Evolutionary conservation across 2,329 filamentous ascomycete genomes (phyloP).

Genomic region (Aspergillus floridensis): DNA sequence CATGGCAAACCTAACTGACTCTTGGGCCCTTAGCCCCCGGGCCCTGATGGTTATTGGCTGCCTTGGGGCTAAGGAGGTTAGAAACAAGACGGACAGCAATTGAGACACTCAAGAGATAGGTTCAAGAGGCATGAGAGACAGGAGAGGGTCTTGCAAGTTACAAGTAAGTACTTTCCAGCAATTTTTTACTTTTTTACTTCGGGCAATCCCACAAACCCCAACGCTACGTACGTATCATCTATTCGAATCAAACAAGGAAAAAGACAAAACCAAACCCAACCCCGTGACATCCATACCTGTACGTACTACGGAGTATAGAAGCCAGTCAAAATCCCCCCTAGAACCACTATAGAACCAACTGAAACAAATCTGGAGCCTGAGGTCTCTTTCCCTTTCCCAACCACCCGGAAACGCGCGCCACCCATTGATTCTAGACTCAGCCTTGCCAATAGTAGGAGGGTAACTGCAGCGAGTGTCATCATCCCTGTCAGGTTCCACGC

Average conservation of each 20-base stretch:
- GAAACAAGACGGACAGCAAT: neutral
- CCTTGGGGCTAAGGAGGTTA: neutral
- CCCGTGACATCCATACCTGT: no score
- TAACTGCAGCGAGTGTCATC: conserved; percentile 1
- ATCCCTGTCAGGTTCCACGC: conserved; percentile 11
- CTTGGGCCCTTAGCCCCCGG: neutral
- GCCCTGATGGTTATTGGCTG: neutral
- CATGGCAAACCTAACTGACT: conserved; percentile 10
- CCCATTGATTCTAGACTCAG: conserved; percentile 11
- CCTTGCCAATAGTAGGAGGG: conserved; percentile 1
- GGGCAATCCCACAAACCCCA: neutral
- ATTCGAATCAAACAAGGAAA: no score
- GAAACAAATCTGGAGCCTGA: neutral
- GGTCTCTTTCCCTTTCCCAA: neutral
- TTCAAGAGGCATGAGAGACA: neutral
- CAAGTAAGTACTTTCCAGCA: no score
- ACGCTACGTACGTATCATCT: neutral
- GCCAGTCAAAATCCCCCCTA: neutral
- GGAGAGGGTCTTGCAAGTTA: neutral
- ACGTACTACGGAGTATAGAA: no score
- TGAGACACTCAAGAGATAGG: neutral
- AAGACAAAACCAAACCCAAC: no score
- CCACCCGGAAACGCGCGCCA: neutral
- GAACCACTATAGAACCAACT: neutral
- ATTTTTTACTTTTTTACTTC: no score